Conservation (phyloP, 768 basidiomycete species). For the Lactarius sp. region DNA sequence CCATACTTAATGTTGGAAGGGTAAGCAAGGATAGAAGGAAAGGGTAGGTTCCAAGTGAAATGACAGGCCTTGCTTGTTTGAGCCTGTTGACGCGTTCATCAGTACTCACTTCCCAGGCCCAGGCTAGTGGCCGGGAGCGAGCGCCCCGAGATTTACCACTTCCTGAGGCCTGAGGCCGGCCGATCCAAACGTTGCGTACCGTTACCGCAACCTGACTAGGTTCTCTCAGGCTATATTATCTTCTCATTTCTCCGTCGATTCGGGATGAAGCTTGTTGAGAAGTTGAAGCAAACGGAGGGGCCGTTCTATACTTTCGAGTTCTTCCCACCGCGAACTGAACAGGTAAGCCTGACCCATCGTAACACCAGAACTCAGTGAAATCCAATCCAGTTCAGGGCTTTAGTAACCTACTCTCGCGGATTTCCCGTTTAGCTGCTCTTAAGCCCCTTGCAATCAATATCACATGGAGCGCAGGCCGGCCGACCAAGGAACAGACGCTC, state of each 20-base stretch:
- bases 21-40: neutral
- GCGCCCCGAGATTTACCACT: neutral
- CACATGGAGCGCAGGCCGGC: slow-evolving; percentile 97
- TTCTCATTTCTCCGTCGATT: neutral
- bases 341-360: slow-evolving; percentile 41
- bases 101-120: neutral
- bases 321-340: slow-evolving; percentile 93
- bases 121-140: neutral
- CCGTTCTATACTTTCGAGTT: slow-evolving; percentile 91
- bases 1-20: slow-evolving; percentile 33
- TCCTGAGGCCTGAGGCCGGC: neutral
- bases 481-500: slow-evolving; percentile 80
- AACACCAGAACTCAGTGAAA: slow-evolving; percentile 12
- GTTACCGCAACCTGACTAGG: neutral
- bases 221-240: neutral
- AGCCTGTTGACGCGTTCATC: neutral
- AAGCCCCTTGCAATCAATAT: slow-evolving; percentile 83
- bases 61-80: slow-evolving; percentile 8
- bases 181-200: neutral
- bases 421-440: slow-evolving; percentile 72
- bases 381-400: slow-evolving; percentile 57
- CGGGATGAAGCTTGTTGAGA: slow-evolving; percentile 69
- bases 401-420: slow-evolving; percentile 84
- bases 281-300: slow-evolving; percentile 44
- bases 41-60: neutral